phyloP scores from a whole-genome alignment of 371 early-diverging fungal genomes.

The Actinomucor elegans region DNA sequence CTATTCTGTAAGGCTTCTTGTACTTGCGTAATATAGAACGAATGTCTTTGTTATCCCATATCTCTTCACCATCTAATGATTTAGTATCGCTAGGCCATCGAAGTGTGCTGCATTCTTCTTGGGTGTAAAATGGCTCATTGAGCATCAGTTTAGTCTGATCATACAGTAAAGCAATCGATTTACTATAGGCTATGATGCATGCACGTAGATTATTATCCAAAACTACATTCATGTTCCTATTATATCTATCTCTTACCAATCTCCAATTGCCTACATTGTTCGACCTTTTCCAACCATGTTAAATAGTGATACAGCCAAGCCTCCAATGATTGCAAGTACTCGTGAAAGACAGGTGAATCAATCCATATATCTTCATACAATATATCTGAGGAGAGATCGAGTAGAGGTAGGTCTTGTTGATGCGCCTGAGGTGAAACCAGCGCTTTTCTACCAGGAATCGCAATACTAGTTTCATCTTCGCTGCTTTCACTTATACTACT shows the following conservation, averaged over 20 bases:
- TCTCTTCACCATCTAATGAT: constrained; percentile 7
- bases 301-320: constrained; percentile 24
- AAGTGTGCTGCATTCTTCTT: constrained; percentile 12
- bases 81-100: constrained; percentile 13
- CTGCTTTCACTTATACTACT: constrained; percentile 4
- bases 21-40: constrained; percentile 11
- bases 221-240: too few species aligned
- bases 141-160: constrained; percentile 20
- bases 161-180: constrained; percentile 16
- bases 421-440: neutral
- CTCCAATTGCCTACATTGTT: constrained; percentile 34
- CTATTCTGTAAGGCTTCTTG: too few species aligned
- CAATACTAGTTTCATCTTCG: constrained; percentile 87
- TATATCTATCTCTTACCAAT: constrained; percentile 23
- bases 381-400: constrained; percentile 18
- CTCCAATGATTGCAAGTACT: constrained; percentile 24
- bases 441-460: constrained; percentile 85
- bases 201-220: neutral
- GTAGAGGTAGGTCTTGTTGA: constrained; percentile 4
- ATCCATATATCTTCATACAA: constrained; percentile 36
- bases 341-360: constrained; percentile 32
- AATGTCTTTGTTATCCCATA: constrained; percentile 15
- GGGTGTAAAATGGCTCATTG: constrained; percentile 20
- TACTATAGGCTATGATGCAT: constrained; percentile 17
- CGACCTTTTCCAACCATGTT: constrained; percentile 26